These are phyloP conservation scores for Aspergillus persii DNA, from an alignment of 2,329 filamentous ascomycete genomes.

Conservation along the genomic window DNA sequence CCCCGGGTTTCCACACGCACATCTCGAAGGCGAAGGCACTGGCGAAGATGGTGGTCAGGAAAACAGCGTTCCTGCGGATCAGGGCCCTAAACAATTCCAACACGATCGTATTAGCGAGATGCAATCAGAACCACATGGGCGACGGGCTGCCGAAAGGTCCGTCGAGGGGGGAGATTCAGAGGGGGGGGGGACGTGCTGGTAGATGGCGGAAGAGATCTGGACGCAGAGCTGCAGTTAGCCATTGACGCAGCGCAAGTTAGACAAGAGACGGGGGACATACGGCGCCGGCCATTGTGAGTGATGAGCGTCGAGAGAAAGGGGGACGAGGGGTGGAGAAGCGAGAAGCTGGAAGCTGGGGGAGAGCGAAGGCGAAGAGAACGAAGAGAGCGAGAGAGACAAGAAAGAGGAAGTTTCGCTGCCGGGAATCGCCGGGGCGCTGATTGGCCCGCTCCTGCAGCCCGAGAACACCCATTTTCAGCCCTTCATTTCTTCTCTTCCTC, in stretches of 20 bases:
- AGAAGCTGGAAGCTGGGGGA: slow-evolving; percentile 9
- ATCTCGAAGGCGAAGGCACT: slow-evolving; percentile 90
- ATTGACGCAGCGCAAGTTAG: slow-evolving; percentile 16
- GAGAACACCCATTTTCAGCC: slow-evolving; percentile 2
- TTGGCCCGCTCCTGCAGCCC: slow-evolving; percentile 29
- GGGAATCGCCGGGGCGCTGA: slow-evolving; percentile 40
- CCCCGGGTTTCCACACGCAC: slow-evolving; percentile 56
- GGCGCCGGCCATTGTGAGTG: slow-evolving; percentile 55
- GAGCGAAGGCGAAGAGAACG: slow-evolving; percentile 20
- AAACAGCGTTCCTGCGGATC: slow-evolving; percentile 82
- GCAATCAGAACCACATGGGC: background rate
- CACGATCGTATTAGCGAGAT: slow-evolving; percentile 17
- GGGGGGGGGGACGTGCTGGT: slow-evolving; percentile 54
- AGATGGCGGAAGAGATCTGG: slow-evolving; percentile 55
- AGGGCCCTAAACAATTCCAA: slow-evolving; percentile 59
- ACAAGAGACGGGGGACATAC: slow-evolving; percentile 43
- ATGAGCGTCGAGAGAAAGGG: slow-evolving; percentile 17
- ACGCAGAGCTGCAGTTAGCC: slow-evolving; percentile 26
- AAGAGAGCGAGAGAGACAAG: slow-evolving; percentile 7
- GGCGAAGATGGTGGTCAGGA: slow-evolving; percentile 82
- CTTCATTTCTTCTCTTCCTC: background rate
- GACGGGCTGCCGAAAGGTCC: background rate
- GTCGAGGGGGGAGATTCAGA: background rate
- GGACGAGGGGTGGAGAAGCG: slow-evolving; percentile 21
- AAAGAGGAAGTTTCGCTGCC: slow-evolving; percentile 28